Evolutionary conservation across 2,329 filamentous ascomycete genomes (phyloP), one percentile per base, ranked within the genome.

Genomic region (Fusarium poae): DNA sequence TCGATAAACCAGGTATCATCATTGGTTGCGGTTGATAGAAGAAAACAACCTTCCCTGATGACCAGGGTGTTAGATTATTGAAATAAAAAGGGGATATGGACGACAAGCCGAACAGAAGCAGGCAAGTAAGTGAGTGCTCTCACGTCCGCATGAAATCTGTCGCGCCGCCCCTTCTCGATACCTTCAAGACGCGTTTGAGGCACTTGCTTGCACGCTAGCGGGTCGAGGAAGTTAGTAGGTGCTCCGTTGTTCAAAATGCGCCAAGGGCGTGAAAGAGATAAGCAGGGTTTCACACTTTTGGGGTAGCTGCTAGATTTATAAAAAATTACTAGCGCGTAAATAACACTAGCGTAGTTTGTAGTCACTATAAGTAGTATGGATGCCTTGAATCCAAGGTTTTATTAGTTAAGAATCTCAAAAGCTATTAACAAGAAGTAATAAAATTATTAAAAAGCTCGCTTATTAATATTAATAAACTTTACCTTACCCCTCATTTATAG

Each of bases 161-260:
- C 25, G 44, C 30, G 49, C 49, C 53, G 64, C 40, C 57, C 29
- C 37, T 32, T 46, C 25, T 27, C 27, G 42, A 55, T 35, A 18
- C n/a, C 57, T 44, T 53, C 34, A 56, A 29, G 42, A 56, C 67
- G 67, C 67, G 66, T 70, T 49, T 15, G n/a, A 51, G 35, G 42
- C 32, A 65, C 43, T 49, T 65, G 50, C 57, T 64, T 30, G 35
- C 40, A 37, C 57, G 56, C 56, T 52, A 57, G 50, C 13, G 35
- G 37, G 23, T n/a, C 44, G n/a, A n/a, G 21, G 37, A 37, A 27
- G 49, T 40, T 34, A 54, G 29, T 23, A 18, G 30, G 34, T 43
- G 39, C 32, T 60, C 23, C 4, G 49, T 37, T 54, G n/a, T 27
- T 42, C 23, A 50, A 45, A 50, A 40, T 49, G 49, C 40, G 42